Base-by-base conservation (phyloP, 2,329 filamentous ascomycete genomes). In the Fusarium sp. region DNA sequence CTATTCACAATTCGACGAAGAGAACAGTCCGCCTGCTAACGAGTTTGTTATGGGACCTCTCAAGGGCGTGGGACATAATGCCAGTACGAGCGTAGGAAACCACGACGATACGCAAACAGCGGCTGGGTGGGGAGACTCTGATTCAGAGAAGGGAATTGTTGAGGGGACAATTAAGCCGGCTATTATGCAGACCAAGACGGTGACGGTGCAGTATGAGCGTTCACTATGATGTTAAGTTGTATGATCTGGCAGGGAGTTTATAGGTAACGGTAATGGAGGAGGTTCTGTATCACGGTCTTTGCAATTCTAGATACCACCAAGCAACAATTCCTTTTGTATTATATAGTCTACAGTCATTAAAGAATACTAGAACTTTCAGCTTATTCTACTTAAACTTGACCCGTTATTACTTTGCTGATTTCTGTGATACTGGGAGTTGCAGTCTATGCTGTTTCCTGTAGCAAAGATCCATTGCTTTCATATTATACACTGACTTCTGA, bases 111-210 rank as follows among this genome's bases (percentile, higher is more conserved):
- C 18, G n/a, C 49, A 53, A 6, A 38, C 49, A 9, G 34, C 34
- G 34, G 29, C 56, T 2, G 68, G 58, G 0, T 74, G 70, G 72
- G 58, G 58, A 9, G 72, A 74, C 24, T 71, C 59, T 9, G 72
- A 74, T 40, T 73, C 72, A 3, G 72, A 74, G 18, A 71, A 63
- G 54, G 72, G 56, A 2, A 74, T 74, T 11, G 53, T 71, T 5
- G 58, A 45, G 9, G 60, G 54, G 0, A 47, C 61, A 13, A 18
- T 20, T 12, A 71, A 55, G 6, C 73, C 58, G 20, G 63, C 70
- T 3, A 74, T 73, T 43, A n/a, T 74, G 20, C 72, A 74, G 53
- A 73, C 68, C 6, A 74, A 57, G 30, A 74, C 72, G 9, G 70
- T 74, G 7, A 73, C 68, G 3, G 70, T 74, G 7, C 65, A 74